Conservation (phyloP, 257 asterid species). For the Perilla frutescens region DNA sequence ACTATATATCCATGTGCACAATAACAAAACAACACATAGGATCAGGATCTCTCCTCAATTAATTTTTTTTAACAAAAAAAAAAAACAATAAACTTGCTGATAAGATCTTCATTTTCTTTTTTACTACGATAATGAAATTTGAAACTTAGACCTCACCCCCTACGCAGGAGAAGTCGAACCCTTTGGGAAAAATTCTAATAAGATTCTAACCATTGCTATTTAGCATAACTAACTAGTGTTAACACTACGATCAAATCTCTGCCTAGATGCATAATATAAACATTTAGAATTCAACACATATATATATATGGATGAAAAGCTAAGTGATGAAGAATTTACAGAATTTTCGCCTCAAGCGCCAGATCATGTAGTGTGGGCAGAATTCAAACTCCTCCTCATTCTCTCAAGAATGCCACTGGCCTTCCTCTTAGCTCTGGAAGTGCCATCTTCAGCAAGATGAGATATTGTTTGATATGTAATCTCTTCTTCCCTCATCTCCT, state of each 20-base stretch:
- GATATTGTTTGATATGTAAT: conserved; percentile 57
- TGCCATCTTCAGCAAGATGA: conserved; percentile 69
- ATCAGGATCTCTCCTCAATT: too few species aligned
- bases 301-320: conserved; percentile 9
- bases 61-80: too few species aligned
- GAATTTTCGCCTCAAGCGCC: conserved; percentile 31
- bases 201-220: conserved; percentile 42
- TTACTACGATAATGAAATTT: too few species aligned
- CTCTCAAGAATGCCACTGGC: conserved; percentile 78
- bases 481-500: conserved; percentile 80
- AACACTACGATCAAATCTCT: conserved; percentile 37
- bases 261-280: conserved; percentile 38
- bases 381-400: conserved; percentile 51
- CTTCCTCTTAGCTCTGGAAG: conserved; percentile 91
- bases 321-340: conserved; percentile 66
- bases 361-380: conserved; percentile 67
- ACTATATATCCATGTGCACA: conserved; percentile 29
- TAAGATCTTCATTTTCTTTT: too few species aligned
- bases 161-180: too few species aligned
- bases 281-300: conserved; percentile 23
- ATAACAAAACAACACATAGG: conserved; percentile 5
- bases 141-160: too few species aligned
- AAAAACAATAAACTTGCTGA: too few species aligned
- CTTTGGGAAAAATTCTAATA: not conserved
- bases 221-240: conserved; percentile 39